Percentiles rank a stretch among this genome's conserved stretches.
Conservation (phyloP, 768 basidiomycete genomes). For the Leccinum imitatum region DNA sequence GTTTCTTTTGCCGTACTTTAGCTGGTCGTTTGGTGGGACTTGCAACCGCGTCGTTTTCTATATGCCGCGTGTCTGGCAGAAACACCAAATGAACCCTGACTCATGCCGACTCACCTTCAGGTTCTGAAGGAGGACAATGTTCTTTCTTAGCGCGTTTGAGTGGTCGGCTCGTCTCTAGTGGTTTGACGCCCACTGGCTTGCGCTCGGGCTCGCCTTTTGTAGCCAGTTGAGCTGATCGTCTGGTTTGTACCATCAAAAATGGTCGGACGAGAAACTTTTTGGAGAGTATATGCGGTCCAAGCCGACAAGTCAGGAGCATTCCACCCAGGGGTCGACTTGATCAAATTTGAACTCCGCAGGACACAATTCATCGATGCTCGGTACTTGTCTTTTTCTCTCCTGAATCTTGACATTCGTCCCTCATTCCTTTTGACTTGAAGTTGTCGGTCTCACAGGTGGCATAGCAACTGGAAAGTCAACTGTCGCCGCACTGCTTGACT, state of each 20-base stretch:
- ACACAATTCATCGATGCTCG: slow-evolving; percentile 11
- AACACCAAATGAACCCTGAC: too few relatives aligned
- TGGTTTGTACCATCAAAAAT: slow-evolving; percentile 26
- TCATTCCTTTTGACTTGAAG: slow-evolving; percentile 38
- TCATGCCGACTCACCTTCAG: background rate
- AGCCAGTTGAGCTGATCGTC: slow-evolving; percentile 14
- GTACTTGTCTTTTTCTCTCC: slow-evolving; percentile 6
- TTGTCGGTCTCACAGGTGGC: slow-evolving; percentile 93
- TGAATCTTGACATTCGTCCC: background rate
- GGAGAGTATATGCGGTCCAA: background rate
- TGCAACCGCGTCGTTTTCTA: background rate
- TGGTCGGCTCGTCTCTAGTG: background rate
- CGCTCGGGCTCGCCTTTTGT: background rate
- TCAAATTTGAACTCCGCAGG: too few relatives aligned
- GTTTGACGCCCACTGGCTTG: background rate
- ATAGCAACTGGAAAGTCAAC: slow-evolving; percentile 97
- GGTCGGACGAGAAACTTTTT: background rate
- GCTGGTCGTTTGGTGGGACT: slow-evolving; percentile 3
- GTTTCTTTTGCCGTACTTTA: slow-evolving; percentile 13
- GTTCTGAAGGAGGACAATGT: background rate
- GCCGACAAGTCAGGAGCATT: slow-evolving; percentile 2
- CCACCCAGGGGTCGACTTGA: too few relatives aligned
- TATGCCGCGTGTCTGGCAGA: too few relatives aligned
- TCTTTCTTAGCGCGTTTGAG: slow-evolving; percentile 17
- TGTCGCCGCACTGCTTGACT: slow-evolving; percentile 71